phyloP scores from a whole-genome alignment of 805 yeast genomes.

The Hanseniaspora thailandica region DNA sequence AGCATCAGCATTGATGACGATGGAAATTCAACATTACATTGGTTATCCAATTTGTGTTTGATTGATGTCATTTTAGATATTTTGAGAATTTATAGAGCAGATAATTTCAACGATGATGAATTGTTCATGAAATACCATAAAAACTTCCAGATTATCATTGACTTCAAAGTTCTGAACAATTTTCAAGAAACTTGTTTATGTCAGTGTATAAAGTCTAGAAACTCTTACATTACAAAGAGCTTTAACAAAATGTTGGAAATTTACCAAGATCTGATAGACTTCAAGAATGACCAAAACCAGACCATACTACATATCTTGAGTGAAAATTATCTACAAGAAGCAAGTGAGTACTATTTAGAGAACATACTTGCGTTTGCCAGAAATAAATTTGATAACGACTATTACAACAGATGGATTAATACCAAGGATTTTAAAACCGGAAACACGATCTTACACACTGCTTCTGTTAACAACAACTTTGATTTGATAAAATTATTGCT shows the following conservation, averaged over 20 bases:
- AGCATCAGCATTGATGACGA: conserved; percentile 85
- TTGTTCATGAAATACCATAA: conserved; percentile 34
- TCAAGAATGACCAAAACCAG: conserved; percentile 53
- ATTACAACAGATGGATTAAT: conserved; percentile 64
- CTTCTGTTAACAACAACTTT: conserved; percentile 76
- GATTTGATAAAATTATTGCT: conserved; percentile 69
- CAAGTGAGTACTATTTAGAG: conserved; percentile 62
- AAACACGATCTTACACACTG: conserved; percentile 86
- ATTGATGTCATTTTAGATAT: conserved; percentile 55
- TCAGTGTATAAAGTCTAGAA: conserved; percentile 10
- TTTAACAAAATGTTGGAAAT: conserved; percentile 60
- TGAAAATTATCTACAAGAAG: conserved; percentile 63
- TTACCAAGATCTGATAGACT: conserved; percentile 44
- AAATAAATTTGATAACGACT: conserved; percentile 19
- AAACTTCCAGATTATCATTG: conserved; percentile 75
- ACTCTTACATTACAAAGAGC: conserved; percentile 36
- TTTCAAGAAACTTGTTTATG: conserved; percentile 36
- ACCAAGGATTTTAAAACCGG: conserved; percentile 82
- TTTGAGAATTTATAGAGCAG: conserved; percentile 44
- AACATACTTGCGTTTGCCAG: conserved; percentile 54
- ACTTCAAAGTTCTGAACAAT: conserved; percentile 62
- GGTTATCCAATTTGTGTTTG: conserved; percentile 90
- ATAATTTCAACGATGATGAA: conserved; percentile 43
- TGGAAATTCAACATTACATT: conserved; percentile 87
- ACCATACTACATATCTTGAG: conserved; percentile 82